phyloP scores from a whole-genome alignment of 495 filamentous ascomycete species.

The Tuber magnatum region DNA sequence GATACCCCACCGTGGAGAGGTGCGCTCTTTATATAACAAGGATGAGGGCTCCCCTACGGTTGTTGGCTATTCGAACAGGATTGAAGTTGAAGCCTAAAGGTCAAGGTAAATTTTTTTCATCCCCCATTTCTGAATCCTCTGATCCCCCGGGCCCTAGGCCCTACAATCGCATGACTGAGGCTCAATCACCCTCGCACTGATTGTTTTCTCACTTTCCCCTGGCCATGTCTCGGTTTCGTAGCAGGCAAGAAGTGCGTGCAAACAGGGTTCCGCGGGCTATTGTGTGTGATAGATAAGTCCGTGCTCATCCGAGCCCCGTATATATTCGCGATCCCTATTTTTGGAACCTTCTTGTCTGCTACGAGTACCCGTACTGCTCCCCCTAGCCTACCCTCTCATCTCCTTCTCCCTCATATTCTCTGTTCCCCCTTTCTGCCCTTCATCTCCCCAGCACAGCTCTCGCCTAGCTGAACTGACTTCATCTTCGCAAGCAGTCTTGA shows the following conservation, averaged over 20 bases:
- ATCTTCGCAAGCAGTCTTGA: neutral
- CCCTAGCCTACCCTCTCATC: neutral
- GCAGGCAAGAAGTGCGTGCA: neutral
- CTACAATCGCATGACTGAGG: neutral
- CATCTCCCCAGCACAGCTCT: slow-evolving; percentile 12
- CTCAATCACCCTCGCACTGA: neutral
- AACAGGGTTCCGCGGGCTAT: neutral
- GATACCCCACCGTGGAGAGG: neutral
- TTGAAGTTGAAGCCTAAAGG: neutral
- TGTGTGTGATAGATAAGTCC: too few relatives aligned
- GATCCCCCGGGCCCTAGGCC: neutral
- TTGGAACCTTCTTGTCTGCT: neutral
- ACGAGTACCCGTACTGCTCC: neutral
- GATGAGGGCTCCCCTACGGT: neutral
- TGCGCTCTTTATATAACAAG: neutral
- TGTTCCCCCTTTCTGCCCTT: neutral
- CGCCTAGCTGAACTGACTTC: neutral
- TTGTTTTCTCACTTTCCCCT: neutral
- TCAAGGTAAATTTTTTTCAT: neutral
- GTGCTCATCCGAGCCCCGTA: neutral
- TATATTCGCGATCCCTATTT: neutral
- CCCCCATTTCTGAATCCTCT: neutral
- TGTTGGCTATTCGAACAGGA: neutral
- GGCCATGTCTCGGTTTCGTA: neutral
- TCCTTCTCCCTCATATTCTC: neutral